Base-by-base conservation (phyloP, 2,329 filamentous ascomycete species). In the Rutstroemia sp. region DNA sequence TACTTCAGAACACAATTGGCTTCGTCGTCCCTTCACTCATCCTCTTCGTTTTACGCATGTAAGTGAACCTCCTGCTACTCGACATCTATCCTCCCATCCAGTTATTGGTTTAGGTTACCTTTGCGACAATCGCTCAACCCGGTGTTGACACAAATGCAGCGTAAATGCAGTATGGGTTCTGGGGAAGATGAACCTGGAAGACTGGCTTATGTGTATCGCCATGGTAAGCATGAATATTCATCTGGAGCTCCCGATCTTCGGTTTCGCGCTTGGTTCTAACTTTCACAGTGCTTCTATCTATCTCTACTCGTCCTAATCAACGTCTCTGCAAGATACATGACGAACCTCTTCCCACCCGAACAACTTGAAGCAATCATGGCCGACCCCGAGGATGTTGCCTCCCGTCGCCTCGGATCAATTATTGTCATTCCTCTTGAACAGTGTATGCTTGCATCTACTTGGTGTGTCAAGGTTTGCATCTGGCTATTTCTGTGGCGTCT, bases 401-500 rank as follows among this genome's bases (percentile, higher is more conserved):
- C 68, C 21, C 70, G 76, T n/a, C 70, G 77, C 5, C 69, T 70
- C 52, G 76, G 76, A 12, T 76, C 74, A 55, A 77, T 78, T 53
- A 70, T 78, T n/a, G 75, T 76, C 16, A 68, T 78, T 38, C 73
- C 72, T 1, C 68, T 76, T 7, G 76, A 78, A 56, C 74, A 78
- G 59, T 76, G 73, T 68, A 77, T 78, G 69, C 68, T 76, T 36
- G 55, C 71, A 16, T 75, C 73, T 3, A 75, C 75, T 14, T 82
- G 78, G 78, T 66, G 73, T 16, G 71, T 78, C 60, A 82, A 82
- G 60, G 69, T 73, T 23, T 80, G 78, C 63, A 73, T 82, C 65
- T 67, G 81, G 61, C 69, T 78, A 40, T 77, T 81, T 44, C 27
- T 65, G 10, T 57, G 59, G 36, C 60, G 64, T 40, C 48, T 65